These are phyloP conservation scores for Vaccinium macrocarpon DNA, from an alignment of 148 eudicot genomes.

Conservation along the genomic window DNA sequence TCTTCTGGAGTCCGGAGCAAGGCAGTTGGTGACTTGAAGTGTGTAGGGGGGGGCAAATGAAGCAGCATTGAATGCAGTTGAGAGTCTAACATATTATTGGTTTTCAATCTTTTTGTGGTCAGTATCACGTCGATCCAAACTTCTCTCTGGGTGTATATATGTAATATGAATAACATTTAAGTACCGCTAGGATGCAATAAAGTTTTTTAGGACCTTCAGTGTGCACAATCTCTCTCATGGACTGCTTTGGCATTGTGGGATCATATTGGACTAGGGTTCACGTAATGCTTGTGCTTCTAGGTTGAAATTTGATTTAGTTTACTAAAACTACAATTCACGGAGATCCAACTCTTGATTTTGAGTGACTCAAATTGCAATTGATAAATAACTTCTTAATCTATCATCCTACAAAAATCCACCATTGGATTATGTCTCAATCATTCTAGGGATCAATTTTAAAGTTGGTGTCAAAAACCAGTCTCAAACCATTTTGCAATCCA, in stretches of 20 bases:
- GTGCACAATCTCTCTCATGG: background rate
- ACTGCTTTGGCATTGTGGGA: background rate
- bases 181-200: background rate
- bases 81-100: background rate
- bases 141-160: background rate
- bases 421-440: no score
- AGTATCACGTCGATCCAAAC: background rate
- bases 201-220: background rate
- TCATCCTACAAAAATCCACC: no score
- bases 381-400: no score
- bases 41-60: background rate
- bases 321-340: no score
- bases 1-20: background rate
- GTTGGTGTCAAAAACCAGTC: no score
- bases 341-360: no score
- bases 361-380: no score
- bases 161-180: background rate
- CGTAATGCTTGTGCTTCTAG: background rate
- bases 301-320: background rate
- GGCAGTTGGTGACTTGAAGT: conserved; percentile 8
- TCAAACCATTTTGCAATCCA: no score
- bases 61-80: conserved; percentile 7
- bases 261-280: background rate
- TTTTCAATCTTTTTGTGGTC: background rate
- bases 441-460: no score